Conservation (phyloP, 2,329 filamentous ascomycete species). For the Setomelanomma holmii region DNA sequence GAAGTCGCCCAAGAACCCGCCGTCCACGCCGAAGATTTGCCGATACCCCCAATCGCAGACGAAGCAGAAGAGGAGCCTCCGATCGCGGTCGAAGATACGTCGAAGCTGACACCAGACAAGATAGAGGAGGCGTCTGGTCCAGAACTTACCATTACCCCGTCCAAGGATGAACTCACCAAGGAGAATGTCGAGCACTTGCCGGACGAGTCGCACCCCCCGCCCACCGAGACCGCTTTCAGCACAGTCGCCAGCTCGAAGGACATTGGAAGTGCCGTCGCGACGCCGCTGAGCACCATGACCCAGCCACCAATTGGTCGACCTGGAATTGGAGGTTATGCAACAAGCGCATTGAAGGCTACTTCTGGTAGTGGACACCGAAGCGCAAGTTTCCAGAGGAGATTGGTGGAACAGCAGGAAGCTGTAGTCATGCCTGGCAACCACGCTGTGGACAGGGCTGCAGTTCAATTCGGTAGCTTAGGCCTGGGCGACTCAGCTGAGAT, state of each 20-base stretch:
- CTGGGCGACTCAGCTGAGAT: conserved; percentile 72
- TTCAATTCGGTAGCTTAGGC: conserved; percentile 96
- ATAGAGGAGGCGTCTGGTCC: conserved; percentile 60
- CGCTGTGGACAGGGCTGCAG: conserved; percentile 88
- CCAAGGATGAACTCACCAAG: conserved; percentile 85
- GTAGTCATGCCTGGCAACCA: conserved; percentile 98
- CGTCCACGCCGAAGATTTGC: conserved; percentile 51
- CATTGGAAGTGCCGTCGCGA: conserved; percentile 63
- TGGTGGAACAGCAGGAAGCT: conserved; percentile 94
- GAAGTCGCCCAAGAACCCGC: conserved; percentile 49
- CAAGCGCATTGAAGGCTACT: conserved; percentile 83
- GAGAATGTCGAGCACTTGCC: conserved; percentile 91
- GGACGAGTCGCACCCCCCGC: conserved; percentile 77
- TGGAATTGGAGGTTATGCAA: conserved; percentile 74
- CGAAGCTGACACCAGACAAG: conserved; percentile 44
- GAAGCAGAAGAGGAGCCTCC: conserved; percentile 45
- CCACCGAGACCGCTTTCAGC: conserved; percentile 85
- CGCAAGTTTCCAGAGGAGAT: conserved; percentile 81
- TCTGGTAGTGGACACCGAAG: conserved; percentile 65
- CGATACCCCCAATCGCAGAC: conserved; percentile 45
- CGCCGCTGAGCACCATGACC: conserved; percentile 62
- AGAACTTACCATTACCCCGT: conserved; percentile 64
- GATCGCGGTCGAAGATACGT: conserved; percentile 32
- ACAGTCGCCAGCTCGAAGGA: conserved; percentile 88
- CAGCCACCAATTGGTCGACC: conserved; percentile 67